A percentile compares a stretch with the other conserved stretches of the same genome.
Evolutionary conservation across 2,329 filamentous ascomycete species (phyloP).

Genomic region (Ceratocystis lukuohia): DNA sequence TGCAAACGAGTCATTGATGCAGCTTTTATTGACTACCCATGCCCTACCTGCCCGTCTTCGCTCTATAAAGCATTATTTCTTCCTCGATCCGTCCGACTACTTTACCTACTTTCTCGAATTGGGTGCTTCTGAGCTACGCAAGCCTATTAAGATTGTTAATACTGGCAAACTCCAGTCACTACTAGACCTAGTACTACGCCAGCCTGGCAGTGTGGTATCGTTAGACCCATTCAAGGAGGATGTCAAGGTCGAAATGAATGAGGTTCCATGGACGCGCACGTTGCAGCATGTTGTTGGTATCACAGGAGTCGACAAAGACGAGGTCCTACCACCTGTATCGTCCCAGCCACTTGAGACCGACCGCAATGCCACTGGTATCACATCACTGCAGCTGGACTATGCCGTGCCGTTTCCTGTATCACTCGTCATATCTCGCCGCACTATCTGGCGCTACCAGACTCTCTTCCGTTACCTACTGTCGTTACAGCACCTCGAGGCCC

Average conservation of each 20-base stretch:
- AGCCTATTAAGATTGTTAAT: conserved; percentile 79
- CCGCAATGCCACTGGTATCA: conserved; percentile 80
- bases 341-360: conserved; percentile 60
- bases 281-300: conserved; percentile 95
- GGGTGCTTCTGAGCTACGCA: conserved; percentile 75
- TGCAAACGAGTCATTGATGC: conserved; percentile 85
- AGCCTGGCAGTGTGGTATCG: conserved; percentile 85
- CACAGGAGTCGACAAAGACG: conserved; percentile 84
- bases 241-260: conserved; percentile 94
- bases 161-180: conserved; percentile 86
- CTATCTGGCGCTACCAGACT: conserved; percentile 90
- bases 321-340: conserved; percentile 60
- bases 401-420: conserved; percentile 89
- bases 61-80: conserved; percentile 97
- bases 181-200: conserved; percentile 89
- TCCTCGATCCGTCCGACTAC: conserved; percentile 93
- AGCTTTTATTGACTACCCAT: conserved; percentile 83
- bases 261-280: conserved; percentile 81
- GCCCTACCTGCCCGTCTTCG: conserved; percentile 73
- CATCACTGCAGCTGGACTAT: conserved; percentile 88
- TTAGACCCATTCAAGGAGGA: conserved; percentile 97
- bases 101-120: conserved; percentile 97
- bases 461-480: conserved; percentile 90
- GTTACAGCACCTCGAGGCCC: conserved; percentile 74
- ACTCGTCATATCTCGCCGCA: conserved; percentile 89